A percentile compares a stretch with the other conserved stretches of the same genome.
Conservation (phyloP, 2,329 filamentous ascomycete species). For the Aspergillus fumigatiaffinis region DNA sequence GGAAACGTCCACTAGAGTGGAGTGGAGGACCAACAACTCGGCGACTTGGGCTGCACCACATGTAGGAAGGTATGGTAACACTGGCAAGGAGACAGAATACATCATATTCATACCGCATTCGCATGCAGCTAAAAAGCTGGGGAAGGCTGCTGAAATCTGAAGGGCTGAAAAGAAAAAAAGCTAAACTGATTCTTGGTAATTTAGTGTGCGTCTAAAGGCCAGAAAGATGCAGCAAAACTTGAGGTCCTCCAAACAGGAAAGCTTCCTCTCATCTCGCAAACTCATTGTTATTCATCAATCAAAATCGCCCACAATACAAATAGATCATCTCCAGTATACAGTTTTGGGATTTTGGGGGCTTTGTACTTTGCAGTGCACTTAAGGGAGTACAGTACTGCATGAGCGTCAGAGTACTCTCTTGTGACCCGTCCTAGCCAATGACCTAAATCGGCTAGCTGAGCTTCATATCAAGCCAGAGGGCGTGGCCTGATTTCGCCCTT, state of each 20-base stretch:
- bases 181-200: neutral
- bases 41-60: conserved; percentile 3
- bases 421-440: neutral
- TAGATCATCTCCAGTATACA: neutral
- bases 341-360: neutral
- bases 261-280: no score
- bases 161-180: neutral
- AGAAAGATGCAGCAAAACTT: neutral
- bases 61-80: conserved; percentile 1
- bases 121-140: conserved; percentile 14
- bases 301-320: no score
- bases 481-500: neutral
- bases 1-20: neutral
- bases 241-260: no score
- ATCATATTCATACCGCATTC: neutral
- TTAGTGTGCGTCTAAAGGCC: neutral
- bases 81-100: neutral
- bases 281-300: no score
- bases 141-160: neutral
- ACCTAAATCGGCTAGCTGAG: neutral
- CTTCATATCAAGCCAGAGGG: neutral
- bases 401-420: neutral
- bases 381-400: no score
- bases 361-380: no score
- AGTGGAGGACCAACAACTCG: neutral